Evolutionary conservation across 371 early-diverging fungal species (phyloP), one percentile per base, ranked within the genome.

Genomic region (Blastocladiella emersonii): DNA sequence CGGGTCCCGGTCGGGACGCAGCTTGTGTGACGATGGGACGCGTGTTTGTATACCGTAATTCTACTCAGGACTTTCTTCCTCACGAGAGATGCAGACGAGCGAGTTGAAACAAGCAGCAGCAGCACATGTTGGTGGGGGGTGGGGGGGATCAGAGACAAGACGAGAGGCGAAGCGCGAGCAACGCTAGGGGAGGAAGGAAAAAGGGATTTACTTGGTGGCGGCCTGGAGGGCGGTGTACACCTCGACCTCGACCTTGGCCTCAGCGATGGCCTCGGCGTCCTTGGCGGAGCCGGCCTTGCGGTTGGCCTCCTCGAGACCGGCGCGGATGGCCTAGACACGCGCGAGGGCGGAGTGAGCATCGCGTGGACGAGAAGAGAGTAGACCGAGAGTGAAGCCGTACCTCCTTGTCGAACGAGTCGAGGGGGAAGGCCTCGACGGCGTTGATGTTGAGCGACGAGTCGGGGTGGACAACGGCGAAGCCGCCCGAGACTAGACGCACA

Each of bases 401-500:
- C 53, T 70, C 74, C 35, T 56, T 61, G 66, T 91, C 91, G 69
- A 98, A 69, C 45, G 93, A 86, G 61, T 90, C 92, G 36, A 96
- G 73, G 65, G 90, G 79, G 74, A 87, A 84, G 61, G 96, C 98
- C 78, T 98, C 98, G 30, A 93, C 81, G 63, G 95, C 98, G 74
- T 92, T 95, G 78, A 98, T 93, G 86, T 94, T 92, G 65, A 97
- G 81, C 64, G 89, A 78, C 48, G 92, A 93, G 76, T 98, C 93
- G 65, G 94, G 89, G 86, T 97, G 93, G 78, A 98, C 85, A 67
- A 87, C 84, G 66, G 95, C 94, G 70, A 97, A 98, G 43, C 98
- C 98, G 66, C 98, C 98, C 74, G 88, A 86, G 65, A 92, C 95
- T 90, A n/a, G n/a, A n/a, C n/a, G n/a, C n/a, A n/a, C n/a, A n/a